These are phyloP conservation scores for Physcomitrellopsis africana DNA, from an alignment of 225 moss, liverwort and hornwort species.

Conservation along the genomic window DNA sequence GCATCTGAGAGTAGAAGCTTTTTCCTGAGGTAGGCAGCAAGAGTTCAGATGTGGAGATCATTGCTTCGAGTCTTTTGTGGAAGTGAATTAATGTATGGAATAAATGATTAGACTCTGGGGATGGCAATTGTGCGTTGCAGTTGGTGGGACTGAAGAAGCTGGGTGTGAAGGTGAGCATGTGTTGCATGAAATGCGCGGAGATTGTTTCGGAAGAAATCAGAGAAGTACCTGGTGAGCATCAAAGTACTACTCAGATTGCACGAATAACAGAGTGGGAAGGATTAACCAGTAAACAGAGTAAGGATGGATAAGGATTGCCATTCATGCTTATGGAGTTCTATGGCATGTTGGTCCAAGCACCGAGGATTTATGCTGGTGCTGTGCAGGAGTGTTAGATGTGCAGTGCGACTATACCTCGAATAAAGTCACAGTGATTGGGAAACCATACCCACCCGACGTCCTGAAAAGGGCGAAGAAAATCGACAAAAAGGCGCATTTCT, in stretches of 20 bases:
- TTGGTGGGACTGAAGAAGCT: slow-evolving; percentile 49
- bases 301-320: not conserved
- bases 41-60: not conserved
- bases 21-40: no score
- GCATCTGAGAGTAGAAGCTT: not conserved
- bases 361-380: not conserved
- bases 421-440: slow-evolving; percentile 57
- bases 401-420: slow-evolving; percentile 28
- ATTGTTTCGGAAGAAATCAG: slow-evolving; percentile 49
- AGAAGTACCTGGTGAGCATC: slow-evolving; percentile 53
- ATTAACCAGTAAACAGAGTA: no score
- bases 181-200: slow-evolving; percentile 60
- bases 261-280: not conserved
- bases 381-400: slow-evolving; percentile 63
- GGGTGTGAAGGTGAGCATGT: slow-evolving; percentile 52
- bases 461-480: slow-evolving; percentile 51
- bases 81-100: not conserved
- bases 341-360: slow-evolving; percentile 3
- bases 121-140: slow-evolving; percentile 31
- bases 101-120: slow-evolving; percentile 8
- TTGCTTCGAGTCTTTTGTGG: not conserved
- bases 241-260: slow-evolving; percentile 8
- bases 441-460: slow-evolving; percentile 41
- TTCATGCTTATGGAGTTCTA: not conserved
- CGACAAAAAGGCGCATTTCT: slow-evolving; percentile 48